Conservation (phyloP, 2,329 filamentous ascomycete species). For the Capronia epimyces region DNA sequence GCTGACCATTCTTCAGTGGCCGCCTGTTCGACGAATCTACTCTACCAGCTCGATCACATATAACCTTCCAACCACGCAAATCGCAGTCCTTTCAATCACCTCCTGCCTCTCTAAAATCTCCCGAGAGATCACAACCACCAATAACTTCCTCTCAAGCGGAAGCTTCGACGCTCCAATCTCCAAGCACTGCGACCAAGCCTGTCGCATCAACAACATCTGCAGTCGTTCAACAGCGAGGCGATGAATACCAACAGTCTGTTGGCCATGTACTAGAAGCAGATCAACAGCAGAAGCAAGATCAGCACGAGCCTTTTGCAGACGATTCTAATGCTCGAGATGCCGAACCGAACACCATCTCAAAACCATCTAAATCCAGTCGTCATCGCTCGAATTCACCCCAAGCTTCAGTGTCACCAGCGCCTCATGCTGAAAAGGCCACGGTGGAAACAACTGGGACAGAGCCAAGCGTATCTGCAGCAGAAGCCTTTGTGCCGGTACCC, state of each 20-base stretch:
- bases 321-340: conserved; percentile 1
- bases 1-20: conserved; percentile 41
- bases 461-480: not conserved
- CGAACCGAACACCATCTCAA: not conserved
- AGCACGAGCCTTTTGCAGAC: not conserved
- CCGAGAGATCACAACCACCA: conserved; percentile 3
- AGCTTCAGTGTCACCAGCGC: not conserved
- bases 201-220: not conserved
- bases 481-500: not conserved
- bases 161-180: conserved; percentile 2
- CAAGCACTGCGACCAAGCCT: conserved; percentile 1
- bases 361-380: not conserved
- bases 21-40: conserved; percentile 53
- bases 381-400: conserved; percentile 4
- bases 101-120: conserved; percentile 3
- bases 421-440: not conserved
- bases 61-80: conserved; percentile 22
- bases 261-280: not conserved
- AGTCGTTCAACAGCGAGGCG: not conserved
- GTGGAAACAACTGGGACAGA: not conserved
- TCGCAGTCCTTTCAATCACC: conserved; percentile 29
- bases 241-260: not conserved
- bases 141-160: not conserved
- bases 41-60: conserved; percentile 40
- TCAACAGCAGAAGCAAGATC: not conserved